phyloP scores from a whole-genome alignment of 2,329 filamentous ascomycete genomes.

The Keithomyces neogunnii region DNA sequence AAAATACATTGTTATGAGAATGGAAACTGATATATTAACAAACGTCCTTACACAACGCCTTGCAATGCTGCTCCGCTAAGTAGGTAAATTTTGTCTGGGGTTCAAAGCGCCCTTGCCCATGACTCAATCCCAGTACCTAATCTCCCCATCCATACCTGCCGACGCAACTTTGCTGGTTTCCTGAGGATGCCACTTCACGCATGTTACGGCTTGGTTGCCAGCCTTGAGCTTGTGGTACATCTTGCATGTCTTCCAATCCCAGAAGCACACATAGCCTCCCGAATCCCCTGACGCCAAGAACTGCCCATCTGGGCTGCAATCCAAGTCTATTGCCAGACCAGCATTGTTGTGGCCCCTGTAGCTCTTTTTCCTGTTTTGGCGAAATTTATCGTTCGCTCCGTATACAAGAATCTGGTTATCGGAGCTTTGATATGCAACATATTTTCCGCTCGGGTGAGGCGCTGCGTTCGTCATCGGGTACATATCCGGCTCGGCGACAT shows the following conservation, averaged over 20 bases:
- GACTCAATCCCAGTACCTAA: conserved; percentile 84
- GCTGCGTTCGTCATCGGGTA: conserved; percentile 86
- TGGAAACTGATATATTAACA: background rate
- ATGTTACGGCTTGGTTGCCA: conserved; percentile 73
- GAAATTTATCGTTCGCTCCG: conserved; percentile 87
- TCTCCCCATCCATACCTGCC: conserved; percentile 78
- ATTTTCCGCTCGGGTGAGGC: conserved; percentile 82
- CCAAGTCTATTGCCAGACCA: conserved; percentile 84
- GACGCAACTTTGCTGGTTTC: conserved; percentile 92
- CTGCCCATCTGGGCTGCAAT: conserved; percentile 83
- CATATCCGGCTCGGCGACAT: conserved; percentile 97
- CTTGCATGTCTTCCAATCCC: conserved; percentile 99
- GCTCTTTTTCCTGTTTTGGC: conserved; percentile 94
- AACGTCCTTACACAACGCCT: background rate
- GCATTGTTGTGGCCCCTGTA: conserved; percentile 95
- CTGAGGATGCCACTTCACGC: conserved; percentile 92
- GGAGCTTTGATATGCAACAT: conserved; percentile 84
- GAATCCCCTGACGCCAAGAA: conserved; percentile 83
- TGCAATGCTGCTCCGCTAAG: background rate
- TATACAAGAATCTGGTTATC: conserved; percentile 98
- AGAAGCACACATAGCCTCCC: conserved; percentile 86
- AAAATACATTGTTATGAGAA: too few relatives aligned
- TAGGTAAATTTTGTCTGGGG: background rate
- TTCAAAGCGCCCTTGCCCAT: background rate
- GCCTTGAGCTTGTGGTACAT: conserved; percentile 96